Evolutionary conservation across 345 rosid genomes (phyloP).

Genomic region (Streptanthus diversifolius): DNA sequence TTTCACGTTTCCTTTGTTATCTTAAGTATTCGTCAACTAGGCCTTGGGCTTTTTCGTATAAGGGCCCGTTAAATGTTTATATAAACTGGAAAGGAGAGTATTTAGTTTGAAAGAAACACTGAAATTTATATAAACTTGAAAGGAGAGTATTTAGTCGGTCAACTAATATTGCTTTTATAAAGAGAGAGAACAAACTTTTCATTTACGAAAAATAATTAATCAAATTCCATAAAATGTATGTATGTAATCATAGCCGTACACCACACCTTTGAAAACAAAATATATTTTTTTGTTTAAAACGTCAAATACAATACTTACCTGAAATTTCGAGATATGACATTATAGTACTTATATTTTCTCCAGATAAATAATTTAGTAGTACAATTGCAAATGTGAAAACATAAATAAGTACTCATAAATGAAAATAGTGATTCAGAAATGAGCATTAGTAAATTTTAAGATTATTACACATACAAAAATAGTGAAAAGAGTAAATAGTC

Average conservation of each 20-base stretch:
- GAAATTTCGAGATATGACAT: constrained; percentile 6
- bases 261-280: no score
- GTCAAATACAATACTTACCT: neutral
- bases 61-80: neutral
- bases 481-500: constrained; percentile 19
- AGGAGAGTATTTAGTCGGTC: no score
- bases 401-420: neutral
- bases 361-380: neutral
- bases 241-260: no score
- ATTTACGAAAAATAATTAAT: no score
- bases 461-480: neutral
- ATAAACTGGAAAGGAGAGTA: no score
- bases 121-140: no score
- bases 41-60: constrained; percentile 1
- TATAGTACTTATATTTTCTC: neutral
- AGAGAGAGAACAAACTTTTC: no score
- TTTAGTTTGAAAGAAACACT: no score
- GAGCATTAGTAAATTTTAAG: neutral
- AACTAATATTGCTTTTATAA: no score
- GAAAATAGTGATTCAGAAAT: neutral
- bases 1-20: constrained; percentile 9
- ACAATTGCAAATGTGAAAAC: neutral
- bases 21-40: constrained; percentile 11
- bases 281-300: no score
- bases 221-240: no score